phyloP scores from a whole-genome alignment of 140 eudicot species.

The Cichorium intybus region DNA sequence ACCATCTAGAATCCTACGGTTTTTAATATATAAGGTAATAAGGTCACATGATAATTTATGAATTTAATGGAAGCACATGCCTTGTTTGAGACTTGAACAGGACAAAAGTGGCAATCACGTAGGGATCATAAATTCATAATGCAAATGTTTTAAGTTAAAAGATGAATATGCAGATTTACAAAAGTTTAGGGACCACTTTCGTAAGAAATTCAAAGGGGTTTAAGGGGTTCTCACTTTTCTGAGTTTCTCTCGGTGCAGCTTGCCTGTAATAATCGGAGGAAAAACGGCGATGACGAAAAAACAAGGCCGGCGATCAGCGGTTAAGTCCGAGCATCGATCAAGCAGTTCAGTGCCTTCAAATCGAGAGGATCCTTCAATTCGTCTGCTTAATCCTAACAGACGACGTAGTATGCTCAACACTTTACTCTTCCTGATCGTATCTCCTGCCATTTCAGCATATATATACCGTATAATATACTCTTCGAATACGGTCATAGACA shows the following conservation, averaged over 20 bases:
- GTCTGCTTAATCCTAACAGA: constrained; percentile 17
- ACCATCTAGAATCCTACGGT: too few relatives aligned
- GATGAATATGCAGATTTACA: not conserved
- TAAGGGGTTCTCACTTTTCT: not conserved
- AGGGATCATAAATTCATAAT: not conserved
- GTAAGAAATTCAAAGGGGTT: not conserved
- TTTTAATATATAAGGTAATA: too few relatives aligned
- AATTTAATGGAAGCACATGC: too few relatives aligned
- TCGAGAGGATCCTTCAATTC: constrained; percentile 13
- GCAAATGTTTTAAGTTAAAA: not conserved
- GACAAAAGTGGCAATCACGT: not conserved
- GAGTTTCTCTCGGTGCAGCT: not conserved
- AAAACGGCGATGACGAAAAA: constrained; percentile 46
- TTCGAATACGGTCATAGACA: constrained; percentile 4
- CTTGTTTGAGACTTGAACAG: not conserved
- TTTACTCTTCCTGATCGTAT: constrained; percentile 33
- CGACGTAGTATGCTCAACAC: not conserved
- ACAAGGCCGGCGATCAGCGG: constrained; percentile 41
- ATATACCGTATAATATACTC: constrained; percentile 36
- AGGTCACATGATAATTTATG: too few relatives aligned
- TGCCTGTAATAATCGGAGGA: constrained; percentile 14
- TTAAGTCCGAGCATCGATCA: constrained; percentile 35
- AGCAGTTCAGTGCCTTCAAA: constrained; percentile 26
- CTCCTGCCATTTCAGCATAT: constrained; percentile 40
- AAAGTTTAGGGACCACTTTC: constrained; percentile 2